phyloP scores from a whole-genome alignment of 306 rosid species.

The Prosopis cineraria region DNA sequence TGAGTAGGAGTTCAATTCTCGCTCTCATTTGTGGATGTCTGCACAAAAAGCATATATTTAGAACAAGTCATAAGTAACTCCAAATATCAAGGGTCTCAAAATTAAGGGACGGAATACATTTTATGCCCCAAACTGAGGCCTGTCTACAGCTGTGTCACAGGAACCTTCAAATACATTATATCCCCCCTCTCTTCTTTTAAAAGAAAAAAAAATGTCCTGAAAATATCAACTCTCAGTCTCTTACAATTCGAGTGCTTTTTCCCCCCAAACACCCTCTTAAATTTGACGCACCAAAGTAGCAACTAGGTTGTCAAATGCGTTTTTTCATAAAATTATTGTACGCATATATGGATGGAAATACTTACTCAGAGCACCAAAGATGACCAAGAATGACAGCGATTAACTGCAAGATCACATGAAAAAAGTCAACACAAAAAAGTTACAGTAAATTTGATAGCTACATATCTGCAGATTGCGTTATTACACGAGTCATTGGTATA shows the following conservation, averaged over 20 bases:
- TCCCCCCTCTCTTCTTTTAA: background rate
- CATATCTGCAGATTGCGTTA: background rate
- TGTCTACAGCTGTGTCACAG: background rate
- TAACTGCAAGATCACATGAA: constrained; percentile 63
- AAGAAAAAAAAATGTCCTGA: background rate
- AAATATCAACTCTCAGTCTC: background rate
- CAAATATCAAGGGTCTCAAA: constrained; percentile 16
- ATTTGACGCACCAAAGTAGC: background rate
- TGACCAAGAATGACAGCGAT: constrained; percentile 89
- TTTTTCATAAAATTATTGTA: background rate
- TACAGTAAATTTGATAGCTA: background rate
- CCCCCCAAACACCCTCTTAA: background rate
- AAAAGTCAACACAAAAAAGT: constrained; percentile 1
- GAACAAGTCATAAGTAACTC: constrained; percentile 20
- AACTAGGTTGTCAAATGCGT: background rate
- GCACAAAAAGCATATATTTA: constrained; percentile 30
- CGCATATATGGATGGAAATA: constrained; percentile 9
- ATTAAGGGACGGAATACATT: background rate
- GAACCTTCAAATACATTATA: background rate
- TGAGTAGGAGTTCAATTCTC: constrained; percentile 86
- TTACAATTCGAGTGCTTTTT: background rate
- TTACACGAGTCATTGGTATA: background rate
- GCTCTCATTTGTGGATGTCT: constrained; percentile 86
- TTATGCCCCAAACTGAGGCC: background rate
- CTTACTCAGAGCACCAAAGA: constrained; percentile 96